Base-by-base conservation (phyloP, 331 rosid genomes). In the Cydonia oblonga region DNA sequence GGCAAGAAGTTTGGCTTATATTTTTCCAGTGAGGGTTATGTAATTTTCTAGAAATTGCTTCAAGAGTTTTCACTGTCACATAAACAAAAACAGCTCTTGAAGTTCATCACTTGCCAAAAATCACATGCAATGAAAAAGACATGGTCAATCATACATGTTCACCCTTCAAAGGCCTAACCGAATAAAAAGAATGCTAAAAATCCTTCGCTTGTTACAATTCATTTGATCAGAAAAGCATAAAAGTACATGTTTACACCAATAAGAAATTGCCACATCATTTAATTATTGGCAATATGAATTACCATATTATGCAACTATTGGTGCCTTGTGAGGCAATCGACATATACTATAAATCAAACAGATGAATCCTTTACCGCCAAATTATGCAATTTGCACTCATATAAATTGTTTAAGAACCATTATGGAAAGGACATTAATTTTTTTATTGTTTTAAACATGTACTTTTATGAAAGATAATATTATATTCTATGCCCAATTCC, bases 1-100 rank as follows among this genome's bases (percentile, higher is more conserved):
- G 75, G 81, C 97, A 92, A 16, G 92, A 87, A 79, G 72, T 71
- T 32, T 74, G 65, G 18, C 77, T 82, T 19, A 88, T 80, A 6
- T 70, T 42, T 1, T 42, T 86, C 98, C 96, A 88, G 29, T 72
- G 75, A 72, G 80, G 19, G 10, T 76, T 82, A 65, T 38, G 46
- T 59, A 92, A 68, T 44, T 89, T 83, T 73, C 78, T 74, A 6
- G 93, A 86, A 80, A 92, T 89, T 82, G 89, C 72, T 84, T 84
- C 78, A 16, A 92, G 91, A 46, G 84, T 33, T 79, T 76, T 81
- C 82, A 88, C 98, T 92, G 93, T 69, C 26, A 52, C 18, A 38
- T 38, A 19, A 26, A 78, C 28, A 72, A 42, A 20, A 18, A 30
- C 56, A 32, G 8, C 30, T 79, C n/a, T 38, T 38, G 42, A 35